These are phyloP conservation scores for Cladosporium sp. DNA, from an alignment of 2,329 filamentous ascomycete species.

Conservation along the genomic window DNA sequence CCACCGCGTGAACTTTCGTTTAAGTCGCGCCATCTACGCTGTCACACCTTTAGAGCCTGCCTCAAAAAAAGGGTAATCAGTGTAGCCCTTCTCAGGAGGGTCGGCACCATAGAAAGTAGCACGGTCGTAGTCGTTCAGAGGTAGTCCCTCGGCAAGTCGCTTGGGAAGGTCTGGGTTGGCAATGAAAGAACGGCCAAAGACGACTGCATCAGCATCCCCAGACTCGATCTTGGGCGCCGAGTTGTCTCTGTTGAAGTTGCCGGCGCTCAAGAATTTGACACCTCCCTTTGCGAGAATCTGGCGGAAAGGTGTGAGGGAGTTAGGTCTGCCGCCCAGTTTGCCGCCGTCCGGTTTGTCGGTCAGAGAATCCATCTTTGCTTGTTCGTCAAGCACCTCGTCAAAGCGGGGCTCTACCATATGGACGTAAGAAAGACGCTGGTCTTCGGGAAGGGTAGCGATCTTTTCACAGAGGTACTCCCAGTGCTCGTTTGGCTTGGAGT, in stretches of 20 bases:
- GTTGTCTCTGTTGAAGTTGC: slow-evolving; percentile 43
- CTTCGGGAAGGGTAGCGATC: slow-evolving; percentile 40
- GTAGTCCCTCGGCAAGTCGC: slow-evolving; percentile 46
- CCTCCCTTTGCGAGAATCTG: slow-evolving; percentile 32
- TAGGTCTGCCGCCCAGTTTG: slow-evolving; percentile 40
- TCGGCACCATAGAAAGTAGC: slow-evolving; percentile 44
- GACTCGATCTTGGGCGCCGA: slow-evolving; percentile 41
- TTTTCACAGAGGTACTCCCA: slow-evolving; percentile 59
- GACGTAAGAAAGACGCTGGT: slow-evolving; percentile 58
- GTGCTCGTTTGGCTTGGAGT: slow-evolving; percentile 62
- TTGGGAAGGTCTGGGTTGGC: slow-evolving; percentile 51
- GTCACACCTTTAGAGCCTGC: slow-evolving; percentile 19
- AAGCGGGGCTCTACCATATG: slow-evolving; percentile 62
- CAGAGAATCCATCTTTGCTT: slow-evolving; percentile 31
- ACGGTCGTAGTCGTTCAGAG: slow-evolving; percentile 43
- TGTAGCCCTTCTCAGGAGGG: slow-evolving; percentile 41
- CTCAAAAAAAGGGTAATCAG: slow-evolving; percentile 40
- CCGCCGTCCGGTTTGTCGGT: slow-evolving; percentile 22
- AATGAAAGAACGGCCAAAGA: slow-evolving; percentile 53
- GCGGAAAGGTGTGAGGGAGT: slow-evolving; percentile 29
- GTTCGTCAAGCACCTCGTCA: slow-evolving; percentile 39
- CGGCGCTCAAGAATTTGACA: slow-evolving; percentile 42
- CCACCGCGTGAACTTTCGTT: neutral
- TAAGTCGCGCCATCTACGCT: neutral
- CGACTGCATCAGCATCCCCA: slow-evolving; percentile 46